Evolutionary conservation across 176 grass and related monocot genomes (phyloP).

Genomic region (Eragrostis curvula): DNA sequence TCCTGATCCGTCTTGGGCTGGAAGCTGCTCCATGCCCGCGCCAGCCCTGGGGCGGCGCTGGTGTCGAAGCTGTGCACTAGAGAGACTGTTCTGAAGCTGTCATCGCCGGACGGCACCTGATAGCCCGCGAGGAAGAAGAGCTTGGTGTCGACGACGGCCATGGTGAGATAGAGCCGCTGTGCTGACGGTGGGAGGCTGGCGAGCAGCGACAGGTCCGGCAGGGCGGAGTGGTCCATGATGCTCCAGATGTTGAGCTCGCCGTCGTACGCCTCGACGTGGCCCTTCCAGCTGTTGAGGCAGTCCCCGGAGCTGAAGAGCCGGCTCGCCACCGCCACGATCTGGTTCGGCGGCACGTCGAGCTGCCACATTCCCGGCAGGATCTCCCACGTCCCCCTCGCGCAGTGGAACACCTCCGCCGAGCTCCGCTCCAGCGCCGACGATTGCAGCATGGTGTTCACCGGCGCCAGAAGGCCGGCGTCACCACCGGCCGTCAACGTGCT

Average conservation of each 20-base stretch:
- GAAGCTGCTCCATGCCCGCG: slow-evolving; percentile 63
- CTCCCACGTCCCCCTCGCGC: slow-evolving; percentile 45
- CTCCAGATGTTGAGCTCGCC: slow-evolving; percentile 80
- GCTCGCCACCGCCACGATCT: slow-evolving; percentile 60
- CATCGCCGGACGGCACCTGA: slow-evolving; percentile 23
- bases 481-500: slow-evolving; percentile 35
- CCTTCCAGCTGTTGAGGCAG: slow-evolving; percentile 82
- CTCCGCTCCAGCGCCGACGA: slow-evolving; percentile 72
- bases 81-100: slow-evolving; percentile 44
- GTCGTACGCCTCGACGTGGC: slow-evolving; percentile 69
- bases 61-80: slow-evolving; percentile 70
- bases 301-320: slow-evolving; percentile 77
- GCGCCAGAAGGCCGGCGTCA: background rate
- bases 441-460: slow-evolving; percentile 18
- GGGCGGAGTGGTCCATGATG: slow-evolving; percentile 59
- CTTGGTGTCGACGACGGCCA: slow-evolving; percentile 50
- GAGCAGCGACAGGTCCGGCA: slow-evolving; percentile 53
- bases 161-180: slow-evolving; percentile 58
- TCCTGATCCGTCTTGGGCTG: slow-evolving; percentile 50
- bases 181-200: slow-evolving; percentile 42
- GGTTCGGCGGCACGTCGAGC: slow-evolving; percentile 79
- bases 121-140: slow-evolving; percentile 72
- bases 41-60: background rate
- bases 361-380: slow-evolving; percentile 84
- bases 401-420: slow-evolving; percentile 73